Evolutionary conservation across 2,329 filamentous ascomycete genomes (phyloP).

Genomic region (Didymosphaeria variabile): DNA sequence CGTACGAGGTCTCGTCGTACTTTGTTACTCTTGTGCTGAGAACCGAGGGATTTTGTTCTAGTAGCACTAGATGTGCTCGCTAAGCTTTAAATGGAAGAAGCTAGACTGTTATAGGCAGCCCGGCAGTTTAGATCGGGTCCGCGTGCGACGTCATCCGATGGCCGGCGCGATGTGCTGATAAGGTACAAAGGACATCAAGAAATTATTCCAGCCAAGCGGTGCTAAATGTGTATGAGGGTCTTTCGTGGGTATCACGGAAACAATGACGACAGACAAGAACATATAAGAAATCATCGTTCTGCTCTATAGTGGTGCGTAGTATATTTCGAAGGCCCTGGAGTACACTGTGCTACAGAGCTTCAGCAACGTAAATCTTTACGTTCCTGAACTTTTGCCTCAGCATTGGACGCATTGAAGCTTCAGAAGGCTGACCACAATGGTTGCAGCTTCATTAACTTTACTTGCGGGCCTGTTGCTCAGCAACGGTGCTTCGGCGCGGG

Average conservation of each 20-base stretch:
- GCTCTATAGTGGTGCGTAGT: not conserved
- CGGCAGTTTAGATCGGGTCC: not conserved
- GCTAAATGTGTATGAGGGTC: not conserved
- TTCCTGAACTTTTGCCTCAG: not conserved
- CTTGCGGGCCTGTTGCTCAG: constrained; percentile 18
- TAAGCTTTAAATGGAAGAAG: not conserved
- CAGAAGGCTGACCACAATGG: constrained; percentile 3
- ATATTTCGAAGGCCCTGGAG: not conserved
- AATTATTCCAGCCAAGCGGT: constrained; percentile 23
- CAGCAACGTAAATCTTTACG: not conserved
- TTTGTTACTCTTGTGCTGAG: not conserved
- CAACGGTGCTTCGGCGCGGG: constrained; percentile 9
- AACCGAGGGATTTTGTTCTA: not conserved
- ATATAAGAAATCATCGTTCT: not conserved
- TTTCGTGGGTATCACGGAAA: not conserved
- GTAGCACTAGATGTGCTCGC: not conserved
- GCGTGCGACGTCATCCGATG: constrained; percentile 37
- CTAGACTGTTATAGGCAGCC: constrained; percentile 30
- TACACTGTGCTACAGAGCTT: not conserved
- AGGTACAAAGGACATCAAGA: constrained; percentile 16
- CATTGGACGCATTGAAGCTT: not conserved
- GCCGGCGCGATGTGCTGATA: constrained; percentile 30
- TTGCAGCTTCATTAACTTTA: constrained; percentile 6
- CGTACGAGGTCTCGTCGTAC: not conserved
- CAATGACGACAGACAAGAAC: not conserved